Base-by-base conservation (phyloP, 2,329 filamentous ascomycete species). In the Diaporthe sp. region DNA sequence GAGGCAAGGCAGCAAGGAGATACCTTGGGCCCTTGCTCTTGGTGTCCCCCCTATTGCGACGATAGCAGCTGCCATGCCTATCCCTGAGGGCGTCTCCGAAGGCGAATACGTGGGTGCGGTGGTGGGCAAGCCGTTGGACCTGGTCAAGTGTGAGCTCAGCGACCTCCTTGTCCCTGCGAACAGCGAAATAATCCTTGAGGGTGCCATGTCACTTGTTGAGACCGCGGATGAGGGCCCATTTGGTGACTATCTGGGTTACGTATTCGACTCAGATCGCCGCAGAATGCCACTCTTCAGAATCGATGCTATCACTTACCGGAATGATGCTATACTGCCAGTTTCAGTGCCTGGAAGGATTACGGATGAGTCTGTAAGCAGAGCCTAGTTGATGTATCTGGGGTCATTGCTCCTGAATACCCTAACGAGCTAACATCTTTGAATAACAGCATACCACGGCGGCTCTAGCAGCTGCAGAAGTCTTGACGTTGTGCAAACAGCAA, bases 111-210 rank as follows among this genome's bases (percentile, higher is more conserved):
- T 88, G 5, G 87, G 87, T 1, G 83, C 86, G 0, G 80, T 89
- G 68, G 82, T 81, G 1, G 87, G 87, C 2, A 73, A 78, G 0
- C 80, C 87, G 0, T 72, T 89, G 7, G 84, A 89, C 35, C 76
- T 89, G 0, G 84, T 87, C 39, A 89, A 88, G 75, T 89, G 87
- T 71, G 88, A 89, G n/a, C 86, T 83, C 0, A 89, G 86, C 71
- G 81, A 84, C 32, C 77, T 89, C 0, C 77, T 82, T 3, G 86
- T 89, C 0, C 88, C 88, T 0, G 87, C 87, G 0, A 87, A 84
- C 71, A 77, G 81, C 0, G 88, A 90, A 76, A 89, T 89, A 66
- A 84, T 89, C 0, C 78, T 89, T 1, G 87, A 89, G 72, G 88
- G 88, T 2, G 85, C 82, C 0, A 74, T 86, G 17, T 89, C 86